These are phyloP conservation scores for Arctium lappa DNA, from an alignment of 129 eudicot genomes.

Conservation along the genomic window DNA sequence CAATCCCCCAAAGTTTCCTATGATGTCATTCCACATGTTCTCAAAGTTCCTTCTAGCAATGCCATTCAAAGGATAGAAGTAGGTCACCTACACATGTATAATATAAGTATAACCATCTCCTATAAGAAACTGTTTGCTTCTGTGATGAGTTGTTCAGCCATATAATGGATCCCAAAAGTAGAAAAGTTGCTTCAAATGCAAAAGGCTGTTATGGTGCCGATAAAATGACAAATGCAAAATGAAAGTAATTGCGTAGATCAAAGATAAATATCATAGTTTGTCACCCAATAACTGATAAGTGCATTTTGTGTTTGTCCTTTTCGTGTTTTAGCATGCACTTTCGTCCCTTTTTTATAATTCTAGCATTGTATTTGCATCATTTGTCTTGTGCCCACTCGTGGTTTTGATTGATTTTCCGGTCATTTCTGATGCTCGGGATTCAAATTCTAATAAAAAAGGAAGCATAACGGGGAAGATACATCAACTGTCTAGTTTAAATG, in stretches of 20 bases:
- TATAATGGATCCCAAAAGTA: neutral
- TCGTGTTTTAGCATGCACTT: neutral
- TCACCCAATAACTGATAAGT: neutral
- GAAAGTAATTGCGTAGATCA: neutral
- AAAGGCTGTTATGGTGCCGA: neutral
- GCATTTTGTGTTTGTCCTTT: neutral
- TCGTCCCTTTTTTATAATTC: neutral
- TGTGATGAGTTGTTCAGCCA: no score
- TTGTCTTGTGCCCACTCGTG: neutral
- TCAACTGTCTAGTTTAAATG: neutral
- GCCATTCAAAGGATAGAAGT: conserved; percentile 67
- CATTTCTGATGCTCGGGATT: neutral
- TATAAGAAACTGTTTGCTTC: neutral
- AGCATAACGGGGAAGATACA: neutral
- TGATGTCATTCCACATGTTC: conserved; percentile 54
- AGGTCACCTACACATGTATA: conserved; percentile 54
- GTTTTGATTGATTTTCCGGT: neutral
- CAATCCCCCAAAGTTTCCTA: conserved; percentile 43
- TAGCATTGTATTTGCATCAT: neutral
- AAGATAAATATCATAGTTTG: neutral
- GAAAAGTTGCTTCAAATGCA: neutral
- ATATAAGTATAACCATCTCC: neutral
- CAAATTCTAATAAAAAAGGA: neutral
- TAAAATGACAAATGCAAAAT: neutral
- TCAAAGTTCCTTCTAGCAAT: conserved; percentile 47